Evolutionary conservation across 208 protist species (phyloP), one percentile per base, ranked within the genome.

Genomic region (Trypanosoma platydactyli): DNA sequence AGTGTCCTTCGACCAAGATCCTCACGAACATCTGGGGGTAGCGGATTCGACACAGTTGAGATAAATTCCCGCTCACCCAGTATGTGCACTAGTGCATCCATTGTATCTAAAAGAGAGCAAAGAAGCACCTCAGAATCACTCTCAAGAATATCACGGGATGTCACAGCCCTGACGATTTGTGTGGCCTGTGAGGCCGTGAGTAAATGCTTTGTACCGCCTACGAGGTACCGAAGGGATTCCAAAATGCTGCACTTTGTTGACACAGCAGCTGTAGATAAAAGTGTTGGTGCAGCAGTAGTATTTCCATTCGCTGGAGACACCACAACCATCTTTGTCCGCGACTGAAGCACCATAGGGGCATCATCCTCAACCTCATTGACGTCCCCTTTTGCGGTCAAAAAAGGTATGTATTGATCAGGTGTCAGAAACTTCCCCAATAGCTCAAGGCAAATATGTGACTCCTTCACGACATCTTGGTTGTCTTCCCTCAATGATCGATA

Each of bases 331-430:
- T 91, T 90, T 48, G 68, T 83, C 20, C 72, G 69, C n/a, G 73
- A 77, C 30, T 77, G 76, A 68, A 86, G 25, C 5, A 90, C 58
- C 20, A 76, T 27, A 42, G 66, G 35, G 22, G 25, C 35, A 24
- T 82, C 76, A 30, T 84, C 83, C 12, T 86, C 75, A 35, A 58
- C 53, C 12, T 71, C 49, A 16, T 78, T 68, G 29, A 57, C 25
- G 51, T 29, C 4, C 25, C 58, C 68, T 48, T 87, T 82, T 13
- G 82, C 70, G 33, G 89, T 91, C 12, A 96, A 56, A 77, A 96
- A 91, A 0, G 91, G 91, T 5, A 96, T 48, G 46, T 96, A 96
- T 59, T 96, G 88, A 20, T 87, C 81, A n/a, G 91, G 91, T 44
- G 81, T 90, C n/a, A 94, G 55, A 59, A 94, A 94, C 66, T 94